Conservation (phyloP, 441 rosid genomes). For the Kokia cookei region DNA sequence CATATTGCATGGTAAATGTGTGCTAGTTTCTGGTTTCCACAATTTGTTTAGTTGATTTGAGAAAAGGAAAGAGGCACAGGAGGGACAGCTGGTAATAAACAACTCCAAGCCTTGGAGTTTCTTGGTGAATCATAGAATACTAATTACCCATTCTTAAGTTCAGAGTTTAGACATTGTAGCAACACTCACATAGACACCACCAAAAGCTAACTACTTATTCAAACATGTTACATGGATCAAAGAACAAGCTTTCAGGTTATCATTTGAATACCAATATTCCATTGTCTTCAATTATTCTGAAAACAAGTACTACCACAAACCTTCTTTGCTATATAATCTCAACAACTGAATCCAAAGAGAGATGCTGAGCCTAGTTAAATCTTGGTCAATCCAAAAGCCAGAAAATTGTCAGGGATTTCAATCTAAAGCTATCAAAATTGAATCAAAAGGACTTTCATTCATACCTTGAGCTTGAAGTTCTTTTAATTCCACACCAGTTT, state of each 20-base stretch:
- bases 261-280: neutral
- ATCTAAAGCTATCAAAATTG: neutral
- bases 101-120: neutral
- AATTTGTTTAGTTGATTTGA: neutral
- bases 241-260: neutral
- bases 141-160: neutral
- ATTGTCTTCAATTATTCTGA: neutral
- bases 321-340: neutral
- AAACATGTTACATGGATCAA: neutral
- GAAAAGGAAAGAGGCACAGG: neutral
- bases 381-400: neutral
- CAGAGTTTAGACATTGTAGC: neutral
- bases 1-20: neutral
- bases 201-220: neutral
- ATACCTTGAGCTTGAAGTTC: constrained; percentile 43
- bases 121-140: neutral
- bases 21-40: neutral
- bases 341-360: neutral
- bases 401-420: neutral
- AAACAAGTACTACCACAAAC: neutral
- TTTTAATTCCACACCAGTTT: constrained; percentile 23
- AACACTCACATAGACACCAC: neutral
- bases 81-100: neutral
- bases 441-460: neutral
- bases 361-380: neutral